Percentiles rank a stretch among this genome's conserved stretches.
These are phyloP conservation scores for Aurantiochytrium sp. DNA, from an alignment of 108 stramenopile genomes.

Conservation along the genomic window DNA sequence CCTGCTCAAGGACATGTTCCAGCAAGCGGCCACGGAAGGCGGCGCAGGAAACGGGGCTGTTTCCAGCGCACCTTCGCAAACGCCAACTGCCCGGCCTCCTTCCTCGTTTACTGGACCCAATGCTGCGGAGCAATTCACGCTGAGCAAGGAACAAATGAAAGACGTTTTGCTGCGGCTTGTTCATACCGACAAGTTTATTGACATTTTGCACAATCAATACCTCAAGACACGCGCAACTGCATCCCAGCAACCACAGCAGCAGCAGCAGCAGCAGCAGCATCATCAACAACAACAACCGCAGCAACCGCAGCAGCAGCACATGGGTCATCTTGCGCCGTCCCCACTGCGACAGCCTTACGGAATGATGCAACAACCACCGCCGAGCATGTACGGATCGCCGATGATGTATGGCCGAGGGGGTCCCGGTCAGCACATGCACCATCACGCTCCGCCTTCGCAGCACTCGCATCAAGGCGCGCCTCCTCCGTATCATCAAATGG, in stretches of 20 bases:
- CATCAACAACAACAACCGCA: neutral
- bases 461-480: neutral
- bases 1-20: neutral
- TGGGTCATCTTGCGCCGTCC: neutral
- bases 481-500: neutral
- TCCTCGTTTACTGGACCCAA: neutral
- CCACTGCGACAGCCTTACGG: neutral
- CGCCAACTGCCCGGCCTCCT: neutral
- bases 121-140: neutral
- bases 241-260: neutral
- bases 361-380: too few species aligned
- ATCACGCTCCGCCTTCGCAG: neutral
- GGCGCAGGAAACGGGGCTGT: neutral
- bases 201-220: neutral
- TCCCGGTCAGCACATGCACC: neutral
- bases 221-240: neutral
- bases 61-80: neutral
- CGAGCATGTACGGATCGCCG: neutral
- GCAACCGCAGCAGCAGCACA: neutral
- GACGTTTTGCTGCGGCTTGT: neutral
- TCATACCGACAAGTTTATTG: slow-evolving; percentile 8
- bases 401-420: neutral
- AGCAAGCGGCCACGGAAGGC: neutral
- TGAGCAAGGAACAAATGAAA: slow-evolving; percentile 17
- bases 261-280: neutral